A percentile compares a stretch with the other conserved stretches of the same genome.
Conservation (phyloP, 116 monocot species). For the Dioscorea cayenensis region DNA sequence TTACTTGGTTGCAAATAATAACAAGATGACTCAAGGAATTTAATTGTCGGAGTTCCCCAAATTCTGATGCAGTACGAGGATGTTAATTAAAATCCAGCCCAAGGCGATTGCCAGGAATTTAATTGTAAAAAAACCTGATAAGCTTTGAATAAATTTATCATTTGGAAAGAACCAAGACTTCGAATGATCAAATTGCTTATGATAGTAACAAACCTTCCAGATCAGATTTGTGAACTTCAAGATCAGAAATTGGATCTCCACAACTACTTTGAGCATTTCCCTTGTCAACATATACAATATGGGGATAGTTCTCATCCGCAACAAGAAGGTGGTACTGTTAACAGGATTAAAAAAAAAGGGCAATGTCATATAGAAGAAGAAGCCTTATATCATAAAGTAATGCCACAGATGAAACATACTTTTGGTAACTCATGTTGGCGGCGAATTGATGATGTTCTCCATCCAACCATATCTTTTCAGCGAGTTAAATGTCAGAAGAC, state of each 20-base stretch:
- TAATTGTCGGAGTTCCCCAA: too few species aligned
- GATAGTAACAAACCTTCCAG: conserved; percentile 50
- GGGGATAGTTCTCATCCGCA: conserved; percentile 54
- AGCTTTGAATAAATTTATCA: neutral
- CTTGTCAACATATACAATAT: conserved; percentile 65
- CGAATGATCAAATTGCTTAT: neutral
- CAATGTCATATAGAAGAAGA: neutral
- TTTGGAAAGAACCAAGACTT: neutral
- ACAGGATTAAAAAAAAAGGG: neutral
- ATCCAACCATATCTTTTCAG: conserved; percentile 78
- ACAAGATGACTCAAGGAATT: too few species aligned
- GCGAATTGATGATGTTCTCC: conserved; percentile 88
- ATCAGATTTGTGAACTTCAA: conserved; percentile 18
- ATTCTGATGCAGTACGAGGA: too few species aligned
- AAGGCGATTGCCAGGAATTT: neutral
- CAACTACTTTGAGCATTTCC: conserved; percentile 13
- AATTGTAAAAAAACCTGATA: neutral
- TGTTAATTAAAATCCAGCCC: neutral
- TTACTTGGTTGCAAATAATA: too few species aligned
- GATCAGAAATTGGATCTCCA: conserved; percentile 13
- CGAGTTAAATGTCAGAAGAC: conserved; percentile 24
- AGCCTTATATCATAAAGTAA: neutral
- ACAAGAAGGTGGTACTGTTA: conserved; percentile 47
- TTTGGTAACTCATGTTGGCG: conserved; percentile 81
- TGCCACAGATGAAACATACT: conserved; percentile 26